Percentiles rank a stretch among this genome's conserved stretches.
Evolutionary conservation across 371 early-diverging fungal genomes (phyloP).

Genomic region (Coemansia sp.): DNA sequence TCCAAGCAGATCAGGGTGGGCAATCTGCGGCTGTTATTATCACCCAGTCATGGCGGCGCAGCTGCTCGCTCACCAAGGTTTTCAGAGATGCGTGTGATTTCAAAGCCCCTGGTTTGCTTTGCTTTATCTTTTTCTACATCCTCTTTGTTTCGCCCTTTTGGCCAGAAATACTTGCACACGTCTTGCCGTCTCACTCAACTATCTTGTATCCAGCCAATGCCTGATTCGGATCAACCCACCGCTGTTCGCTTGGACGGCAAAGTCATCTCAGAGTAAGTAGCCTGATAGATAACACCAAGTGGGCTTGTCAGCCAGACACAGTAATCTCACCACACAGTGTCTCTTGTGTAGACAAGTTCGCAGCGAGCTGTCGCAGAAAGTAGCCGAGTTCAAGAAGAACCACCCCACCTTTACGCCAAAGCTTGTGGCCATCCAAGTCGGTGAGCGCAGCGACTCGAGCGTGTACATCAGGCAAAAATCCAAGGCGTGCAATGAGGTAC

Average conservation of each 20-base stretch:
- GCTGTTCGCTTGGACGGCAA: conserved; percentile 39
- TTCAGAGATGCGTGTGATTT: not conserved
- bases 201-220: conserved; percentile 5
- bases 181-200: not conserved
- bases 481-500: conserved; percentile 82
- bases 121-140: conserved; percentile 2
- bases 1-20: conserved; percentile 4
- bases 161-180: not conserved
- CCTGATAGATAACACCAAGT: not conserved
- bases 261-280: conserved; percentile 38
- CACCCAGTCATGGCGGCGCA: conserved; percentile 5
- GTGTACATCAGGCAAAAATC: conserved; percentile 90
- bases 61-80: not conserved
- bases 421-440: conserved; percentile 87
- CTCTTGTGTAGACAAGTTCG: conserved; percentile 58
- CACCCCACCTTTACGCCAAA: conserved; percentile 74
- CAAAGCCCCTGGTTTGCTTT: conserved; percentile 4
- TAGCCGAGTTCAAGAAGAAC: conserved; percentile 58
- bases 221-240: conserved; percentile 8
- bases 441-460: conserved; percentile 85
- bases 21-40: not conserved
- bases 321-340: not conserved
- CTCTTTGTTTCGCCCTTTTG: not conserved
- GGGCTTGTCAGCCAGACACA: not conserved
- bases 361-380: conserved; percentile 58